These are phyloP conservation scores for Nakazawaea wyomingensis DNA, from an alignment of 805 yeast species.

Conservation along the genomic window DNA sequence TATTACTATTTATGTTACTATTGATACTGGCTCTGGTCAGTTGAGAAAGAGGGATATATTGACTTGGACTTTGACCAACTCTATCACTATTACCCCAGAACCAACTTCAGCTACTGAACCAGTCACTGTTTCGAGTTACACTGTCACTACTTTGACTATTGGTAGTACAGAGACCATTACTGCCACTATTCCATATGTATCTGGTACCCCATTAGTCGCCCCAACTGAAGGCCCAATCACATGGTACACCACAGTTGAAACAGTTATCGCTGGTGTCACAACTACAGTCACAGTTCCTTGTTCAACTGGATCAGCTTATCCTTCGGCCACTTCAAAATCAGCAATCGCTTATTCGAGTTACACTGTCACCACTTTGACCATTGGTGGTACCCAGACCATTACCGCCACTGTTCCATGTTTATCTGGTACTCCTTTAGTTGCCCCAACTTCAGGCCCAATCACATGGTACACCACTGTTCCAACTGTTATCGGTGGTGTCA, in stretches of 20 bases:
- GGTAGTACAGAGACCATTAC: constrained; percentile 10
- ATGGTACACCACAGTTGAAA: constrained; percentile 10
- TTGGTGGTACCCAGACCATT: constrained; percentile 9
- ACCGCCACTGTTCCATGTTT: constrained; percentile 13
- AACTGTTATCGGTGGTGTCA: not conserved
- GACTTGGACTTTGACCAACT: constrained; percentile 12
- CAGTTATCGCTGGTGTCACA: constrained; percentile 26
- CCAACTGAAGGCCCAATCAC: constrained; percentile 12
- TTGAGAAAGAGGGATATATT: constrained; percentile 12
- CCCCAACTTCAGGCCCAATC: constrained; percentile 12
- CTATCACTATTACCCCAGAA: constrained; percentile 8
- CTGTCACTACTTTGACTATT: constrained; percentile 9
- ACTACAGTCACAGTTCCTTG: constrained; percentile 12
- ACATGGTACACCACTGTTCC: constrained; percentile 11
- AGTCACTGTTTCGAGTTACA: constrained; percentile 11
- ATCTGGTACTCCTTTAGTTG: constrained; percentile 6
- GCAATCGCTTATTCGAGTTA: constrained; percentile 11
- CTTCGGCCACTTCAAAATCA: not conserved
- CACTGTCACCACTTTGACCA: constrained; percentile 11
- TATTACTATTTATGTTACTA: constrained; percentile 11
- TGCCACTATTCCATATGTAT: constrained; percentile 11
- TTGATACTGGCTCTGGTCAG: constrained; percentile 10
- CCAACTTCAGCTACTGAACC: constrained; percentile 8
- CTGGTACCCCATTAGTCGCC: constrained; percentile 8
- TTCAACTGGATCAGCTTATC: not conserved